A percentile compares a stretch with the other conserved stretches of the same genome.
phyloP scores from a whole-genome alignment of 495 filamentous ascomycete genomes.

The Aspergillus funiculosus region DNA sequence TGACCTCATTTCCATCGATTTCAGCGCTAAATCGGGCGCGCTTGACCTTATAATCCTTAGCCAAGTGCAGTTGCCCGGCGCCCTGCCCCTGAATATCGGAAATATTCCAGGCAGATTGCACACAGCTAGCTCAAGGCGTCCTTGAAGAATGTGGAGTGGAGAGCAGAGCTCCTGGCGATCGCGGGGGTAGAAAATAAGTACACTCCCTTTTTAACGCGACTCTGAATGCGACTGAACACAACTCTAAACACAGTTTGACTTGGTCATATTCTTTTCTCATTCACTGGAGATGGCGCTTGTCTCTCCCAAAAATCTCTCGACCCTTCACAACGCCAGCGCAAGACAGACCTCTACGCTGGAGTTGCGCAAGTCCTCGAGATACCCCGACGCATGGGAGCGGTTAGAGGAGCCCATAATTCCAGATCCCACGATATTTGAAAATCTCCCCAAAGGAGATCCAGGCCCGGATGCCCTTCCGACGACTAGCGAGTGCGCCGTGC shows the following conservation, averaged over 20 bases:
- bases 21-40: too few species aligned
- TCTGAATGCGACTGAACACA: background rate
- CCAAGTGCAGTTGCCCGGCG: too few species aligned
- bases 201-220: too few species aligned
- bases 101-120: too few species aligned
- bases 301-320: background rate
- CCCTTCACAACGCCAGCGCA: background rate
- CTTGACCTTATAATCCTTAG: too few species aligned
- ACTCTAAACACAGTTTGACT: background rate
- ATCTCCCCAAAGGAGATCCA: background rate
- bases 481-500: constrained; percentile 26
- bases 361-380: background rate
- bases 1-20: too few species aligned
- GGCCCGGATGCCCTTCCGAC: background rate
- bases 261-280: background rate
- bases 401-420: background rate
- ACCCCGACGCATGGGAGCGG: background rate
- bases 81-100: too few species aligned
- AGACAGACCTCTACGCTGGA: background rate
- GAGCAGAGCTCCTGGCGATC: too few species aligned
- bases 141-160: too few species aligned
- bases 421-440: background rate
- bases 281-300: constrained; percentile 2
- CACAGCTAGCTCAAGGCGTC: too few species aligned
- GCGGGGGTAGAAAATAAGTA: too few species aligned